phyloP scores from a whole-genome alignment of 2,329 filamentous ascomycete species.

The Penicillium psychrosexuale region DNA sequence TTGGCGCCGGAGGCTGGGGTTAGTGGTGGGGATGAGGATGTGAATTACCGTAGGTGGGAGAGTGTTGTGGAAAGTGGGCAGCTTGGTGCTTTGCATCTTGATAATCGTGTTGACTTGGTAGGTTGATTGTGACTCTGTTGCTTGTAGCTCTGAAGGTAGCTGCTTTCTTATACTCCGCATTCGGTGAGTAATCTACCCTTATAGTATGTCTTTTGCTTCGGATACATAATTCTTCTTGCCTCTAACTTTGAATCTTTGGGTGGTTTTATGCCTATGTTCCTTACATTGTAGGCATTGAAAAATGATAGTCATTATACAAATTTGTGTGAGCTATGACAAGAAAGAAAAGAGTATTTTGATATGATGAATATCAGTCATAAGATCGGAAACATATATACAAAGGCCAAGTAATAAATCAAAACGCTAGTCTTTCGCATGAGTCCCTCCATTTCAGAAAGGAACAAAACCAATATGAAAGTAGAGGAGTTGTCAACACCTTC shows the following conservation, averaged over 20 bases:
- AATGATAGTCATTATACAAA: neutral
- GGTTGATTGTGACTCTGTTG: neutral
- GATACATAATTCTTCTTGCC: too few relatives aligned
- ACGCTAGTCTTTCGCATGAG: slow-evolving; percentile 7
- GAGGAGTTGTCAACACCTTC: neutral
- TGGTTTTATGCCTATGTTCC: too few relatives aligned
- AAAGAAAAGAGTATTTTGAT: neutral
- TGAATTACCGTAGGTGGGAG: neutral
- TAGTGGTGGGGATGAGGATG: neutral
- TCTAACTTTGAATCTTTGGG: too few relatives aligned
- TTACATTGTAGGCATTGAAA: neutral
- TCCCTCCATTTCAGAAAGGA: neutral
- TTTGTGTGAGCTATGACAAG: neutral
- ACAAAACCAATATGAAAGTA: neutral
- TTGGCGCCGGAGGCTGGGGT: slow-evolving; percentile 11
- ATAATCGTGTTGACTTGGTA: neutral
- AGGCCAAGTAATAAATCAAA: neutral
- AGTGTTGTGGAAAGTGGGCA: neutral
- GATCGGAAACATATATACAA: slow-evolving; percentile 6
- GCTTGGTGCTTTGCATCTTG: neutral
- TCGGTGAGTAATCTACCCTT: too few relatives aligned
- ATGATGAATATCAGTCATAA: slow-evolving; percentile 1
- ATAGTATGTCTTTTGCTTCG: too few relatives aligned
- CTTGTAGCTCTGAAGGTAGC: too few relatives aligned
- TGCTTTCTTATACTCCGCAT: too few relatives aligned